Evolutionary conservation across 2,329 filamentous ascomycete species (phyloP), one percentile per base, ranked within the genome.

Genomic region (Pseudogymnoascus verrucosus): DNA sequence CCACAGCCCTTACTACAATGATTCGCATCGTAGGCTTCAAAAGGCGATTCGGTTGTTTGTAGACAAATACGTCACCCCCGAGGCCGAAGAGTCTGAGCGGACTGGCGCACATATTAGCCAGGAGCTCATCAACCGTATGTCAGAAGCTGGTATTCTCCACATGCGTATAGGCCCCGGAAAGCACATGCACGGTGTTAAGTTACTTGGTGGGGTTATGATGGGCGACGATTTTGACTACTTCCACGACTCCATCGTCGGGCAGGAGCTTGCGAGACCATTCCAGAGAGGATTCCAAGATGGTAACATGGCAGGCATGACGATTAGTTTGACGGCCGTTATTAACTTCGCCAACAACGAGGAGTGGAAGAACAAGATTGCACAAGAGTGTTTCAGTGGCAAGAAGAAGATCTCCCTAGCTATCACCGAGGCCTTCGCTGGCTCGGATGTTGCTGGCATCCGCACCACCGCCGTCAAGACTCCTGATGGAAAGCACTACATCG

Each of bases 381-480:
- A 86, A 37, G 89, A 95, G 70, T 87, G 91, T 54, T 82, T 96
- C 68, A 84, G 82, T 54, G 91, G 91, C 65, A 85, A 87, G 81
- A 95, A 95, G 84, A 93, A 93, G 81, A 91, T 95, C 73, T 93
- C 89, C 72, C 80, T 96, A 2, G 91, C 91, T 62, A 91, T 96
- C 71, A 95, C 91, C 1, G 91, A 96, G 76, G 91, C 91, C 0
- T 95, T 96, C 76, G 91, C 91, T 14, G 91, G 91, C 12, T 88
- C 84, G 39, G 91, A 96, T 74, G 91, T 96, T 4, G 89, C 91
- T 12, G 86, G 89, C 14, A 79, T 96, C 39, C 82, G 89, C 66
- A 95, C 91, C 0, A 95, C 90, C 0, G 90, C 90, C 1, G 82
- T 82, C 68, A 91, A 91, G 78, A 91, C 88, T 0, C 76, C 85